Percentiles rank a stretch among this genome's conserved stretches.
phyloP scores from a whole-genome alignment of 2,329 filamentous ascomycete species.

The Penicillium sp. region DNA sequence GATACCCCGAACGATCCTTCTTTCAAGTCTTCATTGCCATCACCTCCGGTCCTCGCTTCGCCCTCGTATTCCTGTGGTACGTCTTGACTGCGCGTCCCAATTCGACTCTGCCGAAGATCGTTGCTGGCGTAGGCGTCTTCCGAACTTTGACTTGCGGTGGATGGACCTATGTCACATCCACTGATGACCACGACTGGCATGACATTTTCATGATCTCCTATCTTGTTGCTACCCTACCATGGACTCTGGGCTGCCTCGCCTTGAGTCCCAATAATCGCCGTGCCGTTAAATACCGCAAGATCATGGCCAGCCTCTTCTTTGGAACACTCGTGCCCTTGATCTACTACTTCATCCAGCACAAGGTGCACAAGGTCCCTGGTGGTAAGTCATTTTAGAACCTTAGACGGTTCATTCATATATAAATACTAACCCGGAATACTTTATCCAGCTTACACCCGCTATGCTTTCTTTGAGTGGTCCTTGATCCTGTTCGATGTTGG shows the following conservation, averaged over 20 bases:
- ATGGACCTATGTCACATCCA: conserved; percentile 98
- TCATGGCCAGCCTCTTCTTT: conserved; percentile 82
- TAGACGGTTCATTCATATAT: neutral
- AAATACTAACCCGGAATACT: conserved; percentile 4
- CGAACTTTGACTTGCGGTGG: conserved; percentile 93
- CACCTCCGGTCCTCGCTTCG: conserved; percentile 90
- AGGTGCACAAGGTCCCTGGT: conserved; percentile 90
- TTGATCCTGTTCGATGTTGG: conserved; percentile 93
- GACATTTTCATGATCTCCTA: conserved; percentile 99
- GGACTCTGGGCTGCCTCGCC: conserved; percentile 88
- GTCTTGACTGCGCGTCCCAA: conserved; percentile 79
- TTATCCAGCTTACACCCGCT: conserved; percentile 83
- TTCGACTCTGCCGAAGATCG: conserved; percentile 76
- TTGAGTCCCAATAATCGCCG: conserved; percentile 82
- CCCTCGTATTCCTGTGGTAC: conserved; percentile 90
- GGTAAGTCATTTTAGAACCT: conserved; percentile 60
- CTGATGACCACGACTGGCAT: conserved; percentile 97
- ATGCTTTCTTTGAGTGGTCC: conserved; percentile 97
- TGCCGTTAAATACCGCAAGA: conserved; percentile 87
- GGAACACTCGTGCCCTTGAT: conserved; percentile 86
- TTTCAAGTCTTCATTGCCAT: conserved; percentile 98
- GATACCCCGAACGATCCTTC: conserved; percentile 93
- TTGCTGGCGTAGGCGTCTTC: conserved; percentile 79
- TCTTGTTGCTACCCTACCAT: conserved; percentile 88
- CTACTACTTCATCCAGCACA: conserved; percentile 99